Evolutionary conservation across 208 protist species (phyloP).

Genomic region (Wallacemonas collosoma): DNA sequence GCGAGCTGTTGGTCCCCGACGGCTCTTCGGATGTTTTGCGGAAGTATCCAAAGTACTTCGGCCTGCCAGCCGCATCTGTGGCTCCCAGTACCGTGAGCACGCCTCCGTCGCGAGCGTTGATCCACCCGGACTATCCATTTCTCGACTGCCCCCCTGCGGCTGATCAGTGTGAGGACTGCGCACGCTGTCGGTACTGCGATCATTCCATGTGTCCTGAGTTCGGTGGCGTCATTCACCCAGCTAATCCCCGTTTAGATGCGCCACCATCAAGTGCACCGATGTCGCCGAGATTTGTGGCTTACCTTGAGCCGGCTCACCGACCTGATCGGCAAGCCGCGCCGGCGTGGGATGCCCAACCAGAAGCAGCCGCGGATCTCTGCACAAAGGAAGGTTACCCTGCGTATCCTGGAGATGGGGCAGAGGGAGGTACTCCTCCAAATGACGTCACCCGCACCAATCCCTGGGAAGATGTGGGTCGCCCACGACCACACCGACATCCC

Average conservation of each 20-base stretch:
- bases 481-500: not conserved
- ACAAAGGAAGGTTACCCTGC: not conserved
- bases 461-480: not conserved
- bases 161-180: constrained; percentile 10
- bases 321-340: not conserved
- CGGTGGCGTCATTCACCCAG: not conserved
- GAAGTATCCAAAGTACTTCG: constrained; percentile 10
- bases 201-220: not conserved
- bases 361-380: not conserved
- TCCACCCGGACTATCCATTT: not conserved
- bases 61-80: not conserved
- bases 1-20: not conserved
- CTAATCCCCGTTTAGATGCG: no score
- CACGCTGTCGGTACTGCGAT: not conserved
- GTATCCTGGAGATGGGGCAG: not conserved
- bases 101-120: not conserved
- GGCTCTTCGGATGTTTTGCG: not conserved
- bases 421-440: not conserved
- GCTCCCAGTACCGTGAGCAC: not conserved
- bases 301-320: not conserved
- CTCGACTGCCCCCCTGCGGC: not conserved
- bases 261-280: not conserved
- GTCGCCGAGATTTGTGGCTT: not conserved
- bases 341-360: no score
- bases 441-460: constrained; percentile 10